Conservation (phyloP, 2,329 filamentous ascomycete genomes). For the Trichoderma sp. region DNA sequence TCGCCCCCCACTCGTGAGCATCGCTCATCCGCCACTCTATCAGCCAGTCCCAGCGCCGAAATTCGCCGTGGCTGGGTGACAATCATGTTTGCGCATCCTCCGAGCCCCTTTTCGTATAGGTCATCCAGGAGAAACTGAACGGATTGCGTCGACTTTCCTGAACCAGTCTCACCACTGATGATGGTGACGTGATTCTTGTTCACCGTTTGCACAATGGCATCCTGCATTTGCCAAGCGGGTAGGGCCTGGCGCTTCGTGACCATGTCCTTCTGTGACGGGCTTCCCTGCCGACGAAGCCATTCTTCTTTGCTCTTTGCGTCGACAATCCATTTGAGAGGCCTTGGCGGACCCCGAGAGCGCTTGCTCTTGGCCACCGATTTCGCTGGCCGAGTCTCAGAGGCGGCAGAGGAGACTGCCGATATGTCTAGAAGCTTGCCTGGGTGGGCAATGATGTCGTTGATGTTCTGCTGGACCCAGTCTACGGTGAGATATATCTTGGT, state of each 20-base stretch:
- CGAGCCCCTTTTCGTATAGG: conserved; percentile 74
- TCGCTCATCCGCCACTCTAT: conserved; percentile 90
- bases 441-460: conserved; percentile 78
- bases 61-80: conserved; percentile 96
- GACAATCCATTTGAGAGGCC: conserved; percentile 63
- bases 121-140: conserved; percentile 96
- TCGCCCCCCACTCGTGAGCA: conserved; percentile 81
- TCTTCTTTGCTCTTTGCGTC: conserved; percentile 62
- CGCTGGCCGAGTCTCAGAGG: conserved; percentile 52
- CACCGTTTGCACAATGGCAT: conserved; percentile 76
- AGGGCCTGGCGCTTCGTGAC: conserved; percentile 69
- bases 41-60: conserved; percentile 88
- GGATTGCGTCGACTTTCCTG: conserved; percentile 94
- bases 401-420: conserved; percentile 71
- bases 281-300: conserved; percentile 70
- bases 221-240: conserved; percentile 83
- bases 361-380: conserved; percentile 33
- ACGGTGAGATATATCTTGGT: conserved; percentile 87
- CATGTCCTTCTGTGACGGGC: conserved; percentile 71
- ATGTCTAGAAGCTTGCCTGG: conserved; percentile 85
- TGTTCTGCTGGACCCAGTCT: conserved; percentile 87
- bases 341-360: conserved; percentile 50
- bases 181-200: conserved; percentile 84
- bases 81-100: conserved; percentile 81
- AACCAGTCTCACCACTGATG: conserved; percentile 95